These are phyloP conservation scores for Collybiopsis confluens DNA, from an alignment of 768 basidiomycete genomes.

Conservation along the genomic window DNA sequence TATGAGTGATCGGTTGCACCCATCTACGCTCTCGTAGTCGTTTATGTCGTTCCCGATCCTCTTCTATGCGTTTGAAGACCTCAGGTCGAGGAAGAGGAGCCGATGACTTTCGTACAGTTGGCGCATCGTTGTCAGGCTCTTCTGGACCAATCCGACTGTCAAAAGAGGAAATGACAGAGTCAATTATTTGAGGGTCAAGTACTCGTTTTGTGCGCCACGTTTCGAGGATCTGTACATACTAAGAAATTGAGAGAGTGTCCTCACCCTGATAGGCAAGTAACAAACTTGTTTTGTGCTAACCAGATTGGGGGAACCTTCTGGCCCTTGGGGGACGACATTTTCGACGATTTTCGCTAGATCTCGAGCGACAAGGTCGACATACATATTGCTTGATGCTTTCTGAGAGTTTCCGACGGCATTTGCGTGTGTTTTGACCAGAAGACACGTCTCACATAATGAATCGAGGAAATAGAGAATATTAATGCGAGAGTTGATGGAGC, in stretches of 20 bases:
- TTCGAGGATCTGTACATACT: slow-evolving; percentile 68
- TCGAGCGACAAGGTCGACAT: slow-evolving; percentile 73
- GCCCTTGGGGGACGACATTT: slow-evolving; percentile 83
- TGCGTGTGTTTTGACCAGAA: slow-evolving; percentile 60
- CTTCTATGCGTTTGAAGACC: slow-evolving; percentile 82
- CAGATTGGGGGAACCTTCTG: slow-evolving; percentile 83
- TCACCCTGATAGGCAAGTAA: not conserved
- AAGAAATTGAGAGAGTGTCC: not conserved
- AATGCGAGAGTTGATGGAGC: slow-evolving; percentile 86
- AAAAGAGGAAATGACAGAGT: slow-evolving; percentile 59
- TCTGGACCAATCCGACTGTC: slow-evolving; percentile 35
- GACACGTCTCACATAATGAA: slow-evolving; percentile 75
- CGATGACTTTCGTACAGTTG: slow-evolving; percentile 9
- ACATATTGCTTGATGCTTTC: slow-evolving; percentile 44
- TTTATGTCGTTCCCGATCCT: slow-evolving; percentile 90
- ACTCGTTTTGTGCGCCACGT: slow-evolving; percentile 86
- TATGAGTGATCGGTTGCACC: slow-evolving; percentile 75
- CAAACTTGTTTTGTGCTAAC: slow-evolving; percentile 82
- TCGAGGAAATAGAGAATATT: slow-evolving; percentile 92
- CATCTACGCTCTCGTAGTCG: slow-evolving; percentile 86
- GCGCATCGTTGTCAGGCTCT: slow-evolving; percentile 15
- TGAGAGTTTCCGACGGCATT: slow-evolving; percentile 33
- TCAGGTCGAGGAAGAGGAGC: slow-evolving; percentile 54
- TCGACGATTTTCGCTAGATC: slow-evolving; percentile 78
- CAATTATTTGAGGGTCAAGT: slow-evolving; percentile 73